Base-by-base conservation (phyloP, 352 stramenopile genomes). In the Phytopythium cucurbitacearum region DNA sequence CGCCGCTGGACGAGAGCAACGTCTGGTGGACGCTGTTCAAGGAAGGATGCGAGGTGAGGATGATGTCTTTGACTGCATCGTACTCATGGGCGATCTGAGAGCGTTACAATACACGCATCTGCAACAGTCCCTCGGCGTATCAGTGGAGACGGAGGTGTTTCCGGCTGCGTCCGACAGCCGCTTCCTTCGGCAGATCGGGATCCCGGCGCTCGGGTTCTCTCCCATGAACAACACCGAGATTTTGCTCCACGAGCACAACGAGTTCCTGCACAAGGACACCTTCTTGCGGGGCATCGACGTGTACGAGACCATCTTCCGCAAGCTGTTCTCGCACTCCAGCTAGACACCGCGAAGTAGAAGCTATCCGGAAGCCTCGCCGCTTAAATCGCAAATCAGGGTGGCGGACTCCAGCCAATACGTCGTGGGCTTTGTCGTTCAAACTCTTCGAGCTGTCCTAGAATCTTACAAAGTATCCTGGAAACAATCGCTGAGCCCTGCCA, bases 171-270 rank as follows among this genome's bases (percentile, higher is more conserved):
- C 94, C 7, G 94, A 98, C 67, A 95, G 79, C 44, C 69, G 94
- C 12, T 98, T 97, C 67, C 54, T 98, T n/a, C 69, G 94, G 39
- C 73, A 83, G 45, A 49, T 96, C 21, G 89, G 88, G 11, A 85
- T 98, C 48, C 80, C 81, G 28, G 90, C 91, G 12, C 72, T 98
- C 49, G 94, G 92, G 35, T 98, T 87, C 55, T 96, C 81, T 37
- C 94, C 94, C 7, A 98, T 98, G 87, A 72, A 80, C 47, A 91
- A 96, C 51, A 96, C 85, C 1, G 79, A 92, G 43, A 91, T 98
- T 33, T 63, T 98, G 50, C 69, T 98, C 41, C 94, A 98, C 63
- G 94, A 98, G 72, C 89, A 98, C 77, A 95, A 98, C 66, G 94
- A 98, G 69, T 95, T 90, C 51, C 66, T 98, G 32, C 76, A 96